Percentiles rank a stretch among this genome's conserved stretches.
These are phyloP conservation scores for Hordeum pubiflorum DNA, from an alignment of 202 grass and related monocot genomes.

Conservation along the genomic window DNA sequence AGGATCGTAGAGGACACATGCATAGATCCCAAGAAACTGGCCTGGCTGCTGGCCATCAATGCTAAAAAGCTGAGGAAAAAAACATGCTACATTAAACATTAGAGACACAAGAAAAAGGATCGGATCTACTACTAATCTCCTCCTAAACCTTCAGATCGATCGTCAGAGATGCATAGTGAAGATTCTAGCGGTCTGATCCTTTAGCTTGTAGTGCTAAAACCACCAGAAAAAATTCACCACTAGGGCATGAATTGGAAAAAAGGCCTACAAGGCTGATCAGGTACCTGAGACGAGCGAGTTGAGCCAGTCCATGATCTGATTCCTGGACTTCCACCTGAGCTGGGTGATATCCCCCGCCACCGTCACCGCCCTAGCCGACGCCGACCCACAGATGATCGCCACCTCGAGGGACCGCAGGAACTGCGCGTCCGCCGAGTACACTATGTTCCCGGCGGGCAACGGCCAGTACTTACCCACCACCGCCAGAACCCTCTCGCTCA, in stretches of 20 bases:
- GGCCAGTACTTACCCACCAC: conserved; percentile 48
- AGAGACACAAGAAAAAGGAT: not conserved
- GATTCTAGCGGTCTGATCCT: no score
- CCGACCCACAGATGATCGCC: not conserved
- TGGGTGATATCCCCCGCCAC: conserved; percentile 13
- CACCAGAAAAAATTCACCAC: no score
- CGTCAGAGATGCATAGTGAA: not conserved
- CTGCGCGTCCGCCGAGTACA: conserved; percentile 27
- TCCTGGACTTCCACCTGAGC: conserved; percentile 41
- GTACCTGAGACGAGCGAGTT: conserved; percentile 51
- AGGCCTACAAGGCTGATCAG: no score
- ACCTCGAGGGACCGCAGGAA: conserved; percentile 33
- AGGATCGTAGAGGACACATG: not conserved
- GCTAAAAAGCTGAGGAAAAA: no score
- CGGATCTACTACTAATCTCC: not conserved
- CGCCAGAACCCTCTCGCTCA: conserved; percentile 32
- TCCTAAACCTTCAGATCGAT: not conserved
- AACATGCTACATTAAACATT: not conserved
- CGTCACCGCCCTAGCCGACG: conserved; percentile 12
- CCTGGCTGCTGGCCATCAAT: not conserved
- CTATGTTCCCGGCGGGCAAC: conserved; percentile 36
- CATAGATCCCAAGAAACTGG: not conserved
- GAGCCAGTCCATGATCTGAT: conserved; percentile 61
- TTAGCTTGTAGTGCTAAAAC: no score
- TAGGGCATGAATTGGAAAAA: no score